Conservation (phyloP, 1,284 basidiomycete species). For the Apiotrichum gamsii region DNA sequence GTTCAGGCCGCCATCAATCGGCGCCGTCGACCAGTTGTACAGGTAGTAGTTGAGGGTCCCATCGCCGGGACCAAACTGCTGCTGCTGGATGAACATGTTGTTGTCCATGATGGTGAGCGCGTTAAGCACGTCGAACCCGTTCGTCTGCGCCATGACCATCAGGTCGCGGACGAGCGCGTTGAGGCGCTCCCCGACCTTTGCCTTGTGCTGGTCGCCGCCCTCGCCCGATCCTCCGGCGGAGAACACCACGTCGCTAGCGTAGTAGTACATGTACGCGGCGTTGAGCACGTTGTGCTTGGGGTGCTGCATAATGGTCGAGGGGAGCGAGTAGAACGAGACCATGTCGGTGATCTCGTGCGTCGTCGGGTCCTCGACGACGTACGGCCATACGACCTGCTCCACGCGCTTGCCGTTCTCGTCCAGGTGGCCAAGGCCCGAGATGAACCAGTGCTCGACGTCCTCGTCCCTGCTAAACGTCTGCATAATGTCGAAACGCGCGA, state of each 20-base stretch:
- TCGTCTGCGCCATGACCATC: conserved; percentile 67
- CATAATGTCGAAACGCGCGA: conserved; percentile 78
- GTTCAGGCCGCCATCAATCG: conserved; percentile 58
- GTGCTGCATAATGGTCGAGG: conserved; percentile 60
- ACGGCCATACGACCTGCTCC: conserved; percentile 90
- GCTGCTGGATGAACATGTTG: conserved; percentile 67
- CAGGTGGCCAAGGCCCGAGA: conserved; percentile 73
- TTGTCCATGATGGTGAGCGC: conserved; percentile 94
- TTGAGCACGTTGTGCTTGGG: conserved; percentile 47
- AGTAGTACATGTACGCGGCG: conserved; percentile 55
- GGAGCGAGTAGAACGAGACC: conserved; percentile 94
- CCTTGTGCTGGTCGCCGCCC: conserved; percentile 40
- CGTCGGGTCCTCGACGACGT: conserved; percentile 87
- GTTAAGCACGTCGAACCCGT: conserved; percentile 93
- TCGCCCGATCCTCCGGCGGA: conserved; percentile 25
- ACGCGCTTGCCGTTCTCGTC: conserved; percentile 56
- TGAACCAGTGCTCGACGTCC: conserved; percentile 80
- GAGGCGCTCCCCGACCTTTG: conserved; percentile 64
- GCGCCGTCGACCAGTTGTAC: conserved; percentile 84
- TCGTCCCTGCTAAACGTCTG: conserved; percentile 66
- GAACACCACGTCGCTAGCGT: conserved; percentile 47
- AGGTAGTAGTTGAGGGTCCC: conserved; percentile 78
- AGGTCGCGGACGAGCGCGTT: conserved; percentile 68
- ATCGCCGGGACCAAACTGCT: conserved; percentile 85
- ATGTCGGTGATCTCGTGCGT: conserved; percentile 86